Base-by-base conservation (phyloP, 2,329 filamentous ascomycete genomes). In the Claviceps spartinae region DNA sequence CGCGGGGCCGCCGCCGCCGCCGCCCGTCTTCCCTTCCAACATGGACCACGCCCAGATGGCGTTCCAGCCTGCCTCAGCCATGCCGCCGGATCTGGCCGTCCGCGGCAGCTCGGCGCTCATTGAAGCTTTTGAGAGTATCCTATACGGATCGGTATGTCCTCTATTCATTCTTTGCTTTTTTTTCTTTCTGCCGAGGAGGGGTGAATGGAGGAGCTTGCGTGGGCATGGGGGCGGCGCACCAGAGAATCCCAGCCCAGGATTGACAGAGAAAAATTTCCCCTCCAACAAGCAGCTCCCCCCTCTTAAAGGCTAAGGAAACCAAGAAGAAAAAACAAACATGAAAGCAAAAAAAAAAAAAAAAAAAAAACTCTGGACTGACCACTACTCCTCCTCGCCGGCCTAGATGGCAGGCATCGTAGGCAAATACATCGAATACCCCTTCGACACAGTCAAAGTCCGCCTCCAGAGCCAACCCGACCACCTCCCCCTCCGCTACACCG, bases 371-470 rank as follows among this genome's bases (percentile, higher is more conserved):
- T n/a, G 30, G 26, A 49, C 40, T 43, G 26, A 49, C 24, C 9
- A 30, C 16, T 36, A 14, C 30, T n/a, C 30, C n/a, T 42, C 40
- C 37, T 22, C 9, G 18, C 14, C 40, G 40, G 40, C 40, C 11
- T 57, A 89, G 86, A 68, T 79, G 54, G 90, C 91, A 52, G 93
- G 93, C 55, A 81, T 94, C 54, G 83, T 88, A 38, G 91, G 91
- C 56, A 98, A 97, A 73, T 88, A 91, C 67, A 91, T 98, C 64
- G 93, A 98, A 67, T 98, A 96, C 66, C 93, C 93, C 24, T 98
- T 98, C 70, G 93, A 98, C 70, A 98, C 93, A 0, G 84, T 98
- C 67, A 98, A 98, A 71, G 93, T 98, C 54, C 86, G 93, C 42
- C 79, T 98, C 11, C 93, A 98, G 67, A 93, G 91, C n/a, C 91